Evolutionary conservation across 495 filamentous ascomycete species (phyloP), one percentile per base, ranked within the genome.

Genomic region (Ramalina intermedia): DNA sequence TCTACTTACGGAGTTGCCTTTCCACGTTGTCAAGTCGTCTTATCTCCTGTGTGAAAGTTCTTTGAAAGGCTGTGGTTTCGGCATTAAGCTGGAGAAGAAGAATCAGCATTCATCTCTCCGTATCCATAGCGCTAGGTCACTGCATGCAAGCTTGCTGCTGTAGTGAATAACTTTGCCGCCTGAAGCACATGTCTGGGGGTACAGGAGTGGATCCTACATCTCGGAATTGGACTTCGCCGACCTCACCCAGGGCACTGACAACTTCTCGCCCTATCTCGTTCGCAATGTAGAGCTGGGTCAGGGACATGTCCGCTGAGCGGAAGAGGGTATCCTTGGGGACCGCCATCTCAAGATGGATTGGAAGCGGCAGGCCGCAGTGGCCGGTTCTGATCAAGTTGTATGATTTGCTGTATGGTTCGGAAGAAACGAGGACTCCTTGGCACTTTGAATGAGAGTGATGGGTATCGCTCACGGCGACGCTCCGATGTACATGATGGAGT

Each of bases 281-380:
- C 54, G 91, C 85, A 59, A 96, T 88, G 69, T 96, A 99, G 57
- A 99, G 82, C 77, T 96, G 91, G 63, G 93, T 93, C 78, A 99
- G 81, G 76, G 87, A 94, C 91, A 99, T 99, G 69, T 96, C 89
- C 84, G 87, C 82, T 62, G 93, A 96, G 73, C 93, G 91, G 83
- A 99, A 96, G 72, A 95, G 82, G 67, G 87, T 94, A 68, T 96
- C 88, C 69, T 83, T 74, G 33, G 61, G 71, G 21, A 62, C 56
- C 48, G 63, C 73, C 75, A 79, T 79, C 6, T 29, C 29, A 1
- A 33, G 12, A 33, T 0, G 12, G 29, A 11, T 33, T 9, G 12
- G 7, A 13, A 1, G 12, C 8, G 1, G 6, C 29, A 23, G 41
- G 21, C 41, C 41, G 41, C 41, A 24, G 26, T 44, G n/a, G 21